A percentile compares a stretch with the other conserved stretches of the same genome.
phyloP scores from a whole-genome alignment of 345 rosid genomes.

The Chamaenerion angustifolium region DNA sequence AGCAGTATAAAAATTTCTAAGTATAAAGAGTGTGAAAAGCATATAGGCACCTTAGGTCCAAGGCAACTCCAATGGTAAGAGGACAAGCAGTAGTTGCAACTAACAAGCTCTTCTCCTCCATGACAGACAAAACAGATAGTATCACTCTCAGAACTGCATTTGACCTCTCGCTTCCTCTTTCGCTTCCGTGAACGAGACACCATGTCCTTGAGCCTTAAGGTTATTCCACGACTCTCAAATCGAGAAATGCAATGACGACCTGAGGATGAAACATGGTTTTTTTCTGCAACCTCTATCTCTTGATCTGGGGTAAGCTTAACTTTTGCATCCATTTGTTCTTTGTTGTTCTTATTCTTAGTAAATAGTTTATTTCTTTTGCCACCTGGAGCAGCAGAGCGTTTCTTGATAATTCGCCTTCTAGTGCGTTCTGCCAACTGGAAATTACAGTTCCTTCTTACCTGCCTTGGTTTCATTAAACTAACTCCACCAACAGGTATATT shows the following conservation, averaged over 20 bases:
- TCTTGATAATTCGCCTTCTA: slow-evolving; percentile 3
- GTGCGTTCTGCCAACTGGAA: slow-evolving; percentile 1
- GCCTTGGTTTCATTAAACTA: slow-evolving; percentile 7
- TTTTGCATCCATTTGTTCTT: slow-evolving; percentile 5
- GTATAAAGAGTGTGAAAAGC: not conserved
- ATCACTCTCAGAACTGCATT: slow-evolving; percentile 9
- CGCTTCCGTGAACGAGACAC: slow-evolving; percentile 19
- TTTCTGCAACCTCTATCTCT: slow-evolving; percentile 5
- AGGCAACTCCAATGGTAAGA: slow-evolving; percentile 25
- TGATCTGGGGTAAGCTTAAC: slow-evolving; percentile 1
- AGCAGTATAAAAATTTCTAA: no score
- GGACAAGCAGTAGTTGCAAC: slow-evolving; percentile 17
- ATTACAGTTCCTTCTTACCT: slow-evolving; percentile 4
- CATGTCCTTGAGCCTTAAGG: slow-evolving; percentile 15
- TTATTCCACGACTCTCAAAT: slow-evolving; percentile 10
- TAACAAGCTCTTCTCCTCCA: slow-evolving; percentile 18
- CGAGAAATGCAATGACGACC: not conserved
- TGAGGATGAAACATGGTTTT: slow-evolving; percentile 5
- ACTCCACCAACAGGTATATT: slow-evolving; percentile 3
- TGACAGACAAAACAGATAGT: slow-evolving; percentile 27
- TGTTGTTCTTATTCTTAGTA: slow-evolving; percentile 6
- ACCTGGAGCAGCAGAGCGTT: slow-evolving; percentile 5
- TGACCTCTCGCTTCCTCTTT: slow-evolving; percentile 16
- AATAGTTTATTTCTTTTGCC: slow-evolving; percentile 9
- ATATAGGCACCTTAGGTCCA: slow-evolving; percentile 16